Conservation (phyloP, 345 rosid species). For the Eucalyptus sp. region DNA sequence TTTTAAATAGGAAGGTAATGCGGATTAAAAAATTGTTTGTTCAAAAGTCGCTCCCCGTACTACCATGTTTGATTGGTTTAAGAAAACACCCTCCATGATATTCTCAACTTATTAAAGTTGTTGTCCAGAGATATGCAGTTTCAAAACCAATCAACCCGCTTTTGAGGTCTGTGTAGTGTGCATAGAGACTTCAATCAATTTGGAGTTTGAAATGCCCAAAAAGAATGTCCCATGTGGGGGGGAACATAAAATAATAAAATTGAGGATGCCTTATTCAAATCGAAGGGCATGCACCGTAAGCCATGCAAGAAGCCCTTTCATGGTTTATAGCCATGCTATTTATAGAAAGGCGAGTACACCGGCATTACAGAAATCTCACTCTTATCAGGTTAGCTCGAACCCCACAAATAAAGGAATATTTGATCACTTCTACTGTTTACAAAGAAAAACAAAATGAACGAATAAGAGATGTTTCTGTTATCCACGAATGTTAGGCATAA, state of each 20-base stretch:
- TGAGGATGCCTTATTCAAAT: background rate
- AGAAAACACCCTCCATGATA: background rate
- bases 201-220: background rate
- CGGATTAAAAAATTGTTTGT: background rate
- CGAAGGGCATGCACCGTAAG: background rate
- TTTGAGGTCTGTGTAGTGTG: background rate
- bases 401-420: background rate
- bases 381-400: background rate
- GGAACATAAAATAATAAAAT: background rate
- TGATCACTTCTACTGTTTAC: background rate
- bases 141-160: background rate
- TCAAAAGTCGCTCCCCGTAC: background rate
- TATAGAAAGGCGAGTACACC: background rate
- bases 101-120: background rate
- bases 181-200: background rate
- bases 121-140: background rate
- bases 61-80: background rate
- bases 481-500: background rate
- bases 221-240: background rate
- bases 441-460: background rate
- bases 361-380: background rate
- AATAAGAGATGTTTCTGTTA: background rate
- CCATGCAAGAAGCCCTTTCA: background rate
- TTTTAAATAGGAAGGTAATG: background rate
- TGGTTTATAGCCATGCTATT: background rate